These are phyloP conservation scores for Perkinsus olseni DNA, from an alignment of 169 alveolate genomes.

Conservation along the genomic window DNA sequence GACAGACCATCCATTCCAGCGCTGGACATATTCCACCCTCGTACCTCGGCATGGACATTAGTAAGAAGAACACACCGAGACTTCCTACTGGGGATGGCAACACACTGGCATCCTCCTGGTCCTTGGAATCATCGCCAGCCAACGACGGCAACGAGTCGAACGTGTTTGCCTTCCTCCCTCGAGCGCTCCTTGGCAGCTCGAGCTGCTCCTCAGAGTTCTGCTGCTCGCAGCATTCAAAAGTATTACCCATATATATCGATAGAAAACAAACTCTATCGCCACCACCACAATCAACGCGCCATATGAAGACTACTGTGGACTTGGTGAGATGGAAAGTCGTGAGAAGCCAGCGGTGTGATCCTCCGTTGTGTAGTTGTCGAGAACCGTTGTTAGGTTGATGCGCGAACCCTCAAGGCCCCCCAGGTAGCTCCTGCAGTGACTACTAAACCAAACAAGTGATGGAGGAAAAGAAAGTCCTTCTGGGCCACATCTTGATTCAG, in stretches of 20 bases:
- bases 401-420: no score
- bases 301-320: no score
- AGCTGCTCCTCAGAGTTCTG: neutral
- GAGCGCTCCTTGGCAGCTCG: neutral
- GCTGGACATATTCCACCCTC: neutral
- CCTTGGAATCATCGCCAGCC: neutral
- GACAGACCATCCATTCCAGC: neutral
- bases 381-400: no score
- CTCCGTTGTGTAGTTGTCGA: no score
- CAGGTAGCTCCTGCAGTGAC: no score
- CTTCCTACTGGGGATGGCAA: neutral
- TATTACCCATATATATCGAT: neutral
- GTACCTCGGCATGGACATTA: neutral
- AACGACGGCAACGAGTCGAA: neutral
- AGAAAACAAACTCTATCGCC: neutral
- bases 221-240: neutral
- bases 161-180: neutral
- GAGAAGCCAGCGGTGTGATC: no score
- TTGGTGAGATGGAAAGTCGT: no score
- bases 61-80: neutral
- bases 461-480: no score
- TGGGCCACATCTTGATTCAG: no score
- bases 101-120: neutral
- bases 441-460: no score
- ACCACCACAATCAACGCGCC: neutral